Conservation (phyloP, 2,329 filamentous ascomycete species). For the Calonectria hawksworthii region DNA sequence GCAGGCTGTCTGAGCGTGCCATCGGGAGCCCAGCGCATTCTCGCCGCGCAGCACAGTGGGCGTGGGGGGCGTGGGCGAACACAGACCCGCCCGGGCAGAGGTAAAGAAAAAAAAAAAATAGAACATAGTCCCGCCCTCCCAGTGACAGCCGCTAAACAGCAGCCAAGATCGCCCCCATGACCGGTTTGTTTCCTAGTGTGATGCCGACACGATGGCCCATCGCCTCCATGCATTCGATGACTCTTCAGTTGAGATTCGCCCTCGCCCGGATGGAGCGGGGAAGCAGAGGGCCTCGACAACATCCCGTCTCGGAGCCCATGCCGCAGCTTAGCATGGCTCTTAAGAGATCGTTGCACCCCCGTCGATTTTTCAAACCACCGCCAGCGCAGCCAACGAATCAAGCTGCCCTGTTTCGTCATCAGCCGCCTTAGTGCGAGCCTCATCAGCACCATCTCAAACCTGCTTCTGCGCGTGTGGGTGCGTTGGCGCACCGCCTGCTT, state of each 20-base stretch:
- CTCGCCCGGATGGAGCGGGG: slow-evolving; percentile 14
- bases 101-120: slow-evolving; percentile 1
- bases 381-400: slow-evolving; percentile 37
- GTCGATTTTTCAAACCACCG: slow-evolving; percentile 5
- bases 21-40: background rate
- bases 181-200: background rate
- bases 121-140: background rate
- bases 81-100: background rate
- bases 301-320: background rate
- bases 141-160: background rate
- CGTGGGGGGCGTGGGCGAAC: slow-evolving; percentile 3
- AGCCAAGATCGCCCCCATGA: background rate
- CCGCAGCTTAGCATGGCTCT: background rate
- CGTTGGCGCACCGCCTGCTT: background rate
- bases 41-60: background rate
- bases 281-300: background rate
- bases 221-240: background rate
- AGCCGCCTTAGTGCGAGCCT: slow-evolving; percentile 19
- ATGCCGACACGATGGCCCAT: background rate
- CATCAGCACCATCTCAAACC: slow-evolving; percentile 5
- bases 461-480: background rate
- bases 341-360: slow-evolving; percentile 14
- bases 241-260: background rate
- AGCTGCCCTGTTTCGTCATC: slow-evolving; percentile 38
- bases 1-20: background rate